Percentiles rank a stretch among this genome's conserved stretches.
These are phyloP conservation scores for Cutaneotrichosporon mucoides DNA, from an alignment of 1,284 basidiomycete species.

Conservation along the genomic window DNA sequence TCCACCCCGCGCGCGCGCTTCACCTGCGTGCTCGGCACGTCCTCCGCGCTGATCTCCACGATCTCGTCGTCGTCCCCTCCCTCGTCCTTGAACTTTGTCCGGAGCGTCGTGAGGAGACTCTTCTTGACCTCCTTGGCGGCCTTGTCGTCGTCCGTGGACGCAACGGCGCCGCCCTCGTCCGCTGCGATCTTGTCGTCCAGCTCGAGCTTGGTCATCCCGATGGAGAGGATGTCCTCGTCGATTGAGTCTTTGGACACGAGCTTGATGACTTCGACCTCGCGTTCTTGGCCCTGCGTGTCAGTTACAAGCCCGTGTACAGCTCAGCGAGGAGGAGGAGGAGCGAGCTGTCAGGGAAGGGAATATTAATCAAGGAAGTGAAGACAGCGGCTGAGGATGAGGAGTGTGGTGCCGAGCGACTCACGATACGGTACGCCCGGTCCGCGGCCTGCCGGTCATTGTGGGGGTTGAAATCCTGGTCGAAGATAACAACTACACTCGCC, in stretches of 20 bases:
- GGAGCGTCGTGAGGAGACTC: constrained; percentile 35
- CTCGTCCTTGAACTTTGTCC: constrained; percentile 25
- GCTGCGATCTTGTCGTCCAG: constrained; percentile 75
- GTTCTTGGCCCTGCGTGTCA: constrained; percentile 37
- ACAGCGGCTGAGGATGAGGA: too few species aligned
- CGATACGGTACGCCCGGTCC: constrained; percentile 94
- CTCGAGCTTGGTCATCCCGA: constrained; percentile 83
- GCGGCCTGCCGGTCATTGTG: constrained; percentile 88
- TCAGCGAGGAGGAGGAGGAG: too few species aligned
- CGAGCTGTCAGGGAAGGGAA: background rate
- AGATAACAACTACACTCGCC: constrained; percentile 90
- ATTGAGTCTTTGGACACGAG: constrained; percentile 90
- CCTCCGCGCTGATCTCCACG: background rate
- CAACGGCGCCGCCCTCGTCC: constrained; percentile 49
- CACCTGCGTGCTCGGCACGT: constrained; percentile 2
- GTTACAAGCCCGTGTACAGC: background rate
- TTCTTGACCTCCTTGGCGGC: constrained; percentile 34
- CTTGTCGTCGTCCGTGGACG: constrained; percentile 58
- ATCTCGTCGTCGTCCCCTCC: background rate
- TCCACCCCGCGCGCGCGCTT: constrained; percentile 1
- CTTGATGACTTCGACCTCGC: constrained; percentile 63
- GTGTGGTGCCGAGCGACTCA: background rate
- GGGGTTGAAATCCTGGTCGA: constrained; percentile 96
- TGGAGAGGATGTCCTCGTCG: constrained; percentile 89
- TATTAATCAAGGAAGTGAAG: too few species aligned